Conservation (phyloP, 2,329 filamentous ascomycete genomes). For the Corinectria fuckeliana region DNA sequence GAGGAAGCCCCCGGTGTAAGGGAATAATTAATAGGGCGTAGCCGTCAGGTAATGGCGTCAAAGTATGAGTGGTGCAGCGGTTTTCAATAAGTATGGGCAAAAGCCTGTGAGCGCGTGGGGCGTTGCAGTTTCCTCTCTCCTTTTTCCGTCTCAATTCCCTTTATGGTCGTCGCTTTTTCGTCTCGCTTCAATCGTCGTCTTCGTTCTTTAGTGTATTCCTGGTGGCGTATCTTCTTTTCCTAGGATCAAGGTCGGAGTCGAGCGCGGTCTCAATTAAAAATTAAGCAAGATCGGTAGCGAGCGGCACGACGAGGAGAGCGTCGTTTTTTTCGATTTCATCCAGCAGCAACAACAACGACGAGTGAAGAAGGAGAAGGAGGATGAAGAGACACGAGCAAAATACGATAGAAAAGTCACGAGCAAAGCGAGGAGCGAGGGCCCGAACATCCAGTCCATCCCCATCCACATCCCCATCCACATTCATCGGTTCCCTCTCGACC, state of each 20-base stretch:
- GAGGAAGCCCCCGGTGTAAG: conserved; percentile 16
- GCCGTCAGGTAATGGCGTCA: conserved; percentile 5
- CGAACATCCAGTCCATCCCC: conserved; percentile 11
- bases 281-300: conserved; percentile 5
- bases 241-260: conserved; percentile 10
- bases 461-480: conserved; percentile 5
- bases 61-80: conserved; percentile 5
- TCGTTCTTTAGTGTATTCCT: conserved; percentile 21
- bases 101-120: conserved; percentile 15
- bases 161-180: conserved; percentile 13
- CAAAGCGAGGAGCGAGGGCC: conserved; percentile 13
- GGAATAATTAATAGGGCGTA: conserved; percentile 21
- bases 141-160: conserved; percentile 12
- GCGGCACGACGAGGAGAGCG: conserved; percentile 5
- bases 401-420: conserved; percentile 1
- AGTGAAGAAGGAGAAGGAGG: conserved; percentile 1
- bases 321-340: conserved; percentile 16
- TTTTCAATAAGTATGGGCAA: conserved; percentile 16
- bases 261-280: neutral
- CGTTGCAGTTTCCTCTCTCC: conserved; percentile 12
- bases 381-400: conserved; percentile 3
- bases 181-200: conserved; percentile 22
- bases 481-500: neutral
- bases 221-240: neutral
- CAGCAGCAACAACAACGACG: neutral